phyloP scores from a whole-genome alignment of 352 stramenopile genomes.

The Pythium aristosporum region DNA sequence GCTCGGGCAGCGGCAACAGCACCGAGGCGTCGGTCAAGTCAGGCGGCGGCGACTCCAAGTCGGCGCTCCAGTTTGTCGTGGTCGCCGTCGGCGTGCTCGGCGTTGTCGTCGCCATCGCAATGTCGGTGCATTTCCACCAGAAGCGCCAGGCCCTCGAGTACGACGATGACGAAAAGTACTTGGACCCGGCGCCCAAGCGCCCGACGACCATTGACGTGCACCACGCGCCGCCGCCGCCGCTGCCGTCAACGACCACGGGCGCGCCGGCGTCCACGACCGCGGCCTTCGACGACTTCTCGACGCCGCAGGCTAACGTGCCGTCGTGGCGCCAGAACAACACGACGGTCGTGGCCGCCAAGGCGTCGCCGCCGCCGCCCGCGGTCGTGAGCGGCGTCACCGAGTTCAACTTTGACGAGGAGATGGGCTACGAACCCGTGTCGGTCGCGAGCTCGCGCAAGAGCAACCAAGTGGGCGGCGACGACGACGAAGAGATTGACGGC shows the following conservation, averaged over 20 bases:
- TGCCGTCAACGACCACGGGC: slow-evolving; percentile 1
- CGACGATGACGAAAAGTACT: slow-evolving; percentile 24
- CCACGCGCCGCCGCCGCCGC: no score
- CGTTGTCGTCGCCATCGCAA: slow-evolving; percentile 10
- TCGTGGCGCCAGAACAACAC: slow-evolving; percentile 2
- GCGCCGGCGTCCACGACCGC: slow-evolving; percentile 1
- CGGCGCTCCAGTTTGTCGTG: slow-evolving; percentile 12
- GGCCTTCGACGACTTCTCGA: slow-evolving; percentile 18
- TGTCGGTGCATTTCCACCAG: slow-evolving; percentile 17
- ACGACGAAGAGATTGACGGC: slow-evolving; percentile 10
- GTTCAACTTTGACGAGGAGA: slow-evolving; percentile 11
- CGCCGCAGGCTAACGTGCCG: slow-evolving; percentile 1
- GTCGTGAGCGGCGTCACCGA: not conserved
- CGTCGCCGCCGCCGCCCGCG: not conserved
- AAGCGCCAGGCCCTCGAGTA: slow-evolving; percentile 14
- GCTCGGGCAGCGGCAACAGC: not conserved
- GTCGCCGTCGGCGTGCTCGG: slow-evolving; percentile 16
- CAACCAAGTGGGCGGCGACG: not conserved
- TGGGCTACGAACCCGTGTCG: not conserved
- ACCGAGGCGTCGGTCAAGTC: slow-evolving; percentile 4
- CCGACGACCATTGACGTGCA: slow-evolving; percentile 9
- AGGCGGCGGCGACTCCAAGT: not conserved
- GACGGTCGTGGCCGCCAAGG: not conserved
- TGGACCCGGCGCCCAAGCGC: slow-evolving; percentile 11
- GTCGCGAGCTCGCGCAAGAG: not conserved